Percentiles rank a stretch among this genome's conserved stretches.
These are phyloP conservation scores for Puccinia coronata DNA, from an alignment of 1,284 basidiomycete genomes.

Conservation along the genomic window DNA sequence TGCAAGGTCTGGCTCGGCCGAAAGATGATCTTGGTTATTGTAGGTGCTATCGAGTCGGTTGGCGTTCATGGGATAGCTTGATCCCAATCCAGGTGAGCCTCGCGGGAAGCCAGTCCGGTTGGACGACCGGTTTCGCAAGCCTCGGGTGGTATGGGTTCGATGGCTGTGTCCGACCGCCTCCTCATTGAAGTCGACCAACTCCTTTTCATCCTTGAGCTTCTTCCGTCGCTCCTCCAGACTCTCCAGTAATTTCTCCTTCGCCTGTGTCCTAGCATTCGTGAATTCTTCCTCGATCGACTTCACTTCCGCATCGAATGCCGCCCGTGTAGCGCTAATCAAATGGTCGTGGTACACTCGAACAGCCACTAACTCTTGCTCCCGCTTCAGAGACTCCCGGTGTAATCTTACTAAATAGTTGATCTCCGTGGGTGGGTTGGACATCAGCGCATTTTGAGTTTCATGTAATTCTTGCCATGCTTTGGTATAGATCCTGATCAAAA, in stretches of 20 bases:
- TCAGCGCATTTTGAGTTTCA: conserved; percentile 53
- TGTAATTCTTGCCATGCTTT: conserved; percentile 52
- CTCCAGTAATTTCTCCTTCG: conserved; percentile 61
- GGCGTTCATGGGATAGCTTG: background rate
- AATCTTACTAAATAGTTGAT: conserved; percentile 61
- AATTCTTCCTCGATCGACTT: conserved; percentile 62
- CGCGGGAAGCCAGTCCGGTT: conserved; percentile 42
- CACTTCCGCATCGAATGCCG: conserved; percentile 62
- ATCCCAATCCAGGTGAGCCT: conserved; percentile 22
- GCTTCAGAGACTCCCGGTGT: conserved; percentile 61
- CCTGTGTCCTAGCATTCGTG: conserved; percentile 60
- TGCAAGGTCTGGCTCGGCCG: conserved; percentile 19
- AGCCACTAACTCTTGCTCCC: conserved; percentile 61
- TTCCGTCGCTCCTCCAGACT: conserved; percentile 62
- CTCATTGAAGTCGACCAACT: conserved; percentile 53
- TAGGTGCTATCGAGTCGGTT: background rate
- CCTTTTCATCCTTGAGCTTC: conserved; percentile 63
- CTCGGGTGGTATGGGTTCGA: conserved; percentile 43
- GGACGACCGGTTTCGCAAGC: conserved; percentile 42
- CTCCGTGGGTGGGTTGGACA: conserved; percentile 60
- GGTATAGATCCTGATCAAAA: conserved; percentile 51
- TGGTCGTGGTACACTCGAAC: conserved; percentile 62
- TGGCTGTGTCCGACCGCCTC: conserved; percentile 45
- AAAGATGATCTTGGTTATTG: conserved; percentile 37
- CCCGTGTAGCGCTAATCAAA: conserved; percentile 56